These are phyloP conservation scores for Malassezia cuniculi DNA, from an alignment of 1,284 basidiomycete species.

Conservation along the genomic window DNA sequence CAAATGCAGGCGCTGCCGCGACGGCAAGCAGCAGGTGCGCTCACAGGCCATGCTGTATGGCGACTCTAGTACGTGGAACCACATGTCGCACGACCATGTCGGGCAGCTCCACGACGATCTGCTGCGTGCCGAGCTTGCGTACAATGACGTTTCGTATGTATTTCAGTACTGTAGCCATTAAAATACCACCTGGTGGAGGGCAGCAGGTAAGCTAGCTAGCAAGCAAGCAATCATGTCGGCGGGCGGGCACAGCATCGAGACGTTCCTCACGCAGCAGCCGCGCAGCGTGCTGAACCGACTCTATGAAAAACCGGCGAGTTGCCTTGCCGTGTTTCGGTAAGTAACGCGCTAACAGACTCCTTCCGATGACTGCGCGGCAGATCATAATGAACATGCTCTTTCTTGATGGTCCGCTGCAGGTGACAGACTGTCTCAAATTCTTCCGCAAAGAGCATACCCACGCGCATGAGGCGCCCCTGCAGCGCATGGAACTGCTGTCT, in stretches of 20 bases:
- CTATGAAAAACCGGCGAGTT: constrained; percentile 78
- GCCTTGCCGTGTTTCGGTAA: constrained; percentile 82
- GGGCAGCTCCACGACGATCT: constrained; percentile 89
- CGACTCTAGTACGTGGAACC: constrained; percentile 99
- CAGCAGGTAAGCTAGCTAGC: too few relatives aligned
- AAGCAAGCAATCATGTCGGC: constrained; percentile 1
- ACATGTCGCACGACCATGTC: constrained; percentile 76
- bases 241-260: constrained; percentile 42
- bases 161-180: constrained; percentile 46
- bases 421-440: constrained; percentile 67
- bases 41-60: constrained; percentile 80
- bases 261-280: constrained; percentile 74
- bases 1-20: constrained; percentile 88
- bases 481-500: constrained; percentile 15
- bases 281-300: constrained; percentile 69
- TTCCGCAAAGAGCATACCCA: constrained; percentile 51
- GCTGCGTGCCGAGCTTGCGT: constrained; percentile 71
- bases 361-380: constrained; percentile 75
- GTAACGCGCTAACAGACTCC: constrained; percentile 51
- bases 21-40: constrained; percentile 72
- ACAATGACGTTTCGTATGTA: constrained; percentile 57
- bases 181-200: too few relatives aligned
- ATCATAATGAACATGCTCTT: constrained; percentile 82
- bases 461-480: constrained; percentile 21
- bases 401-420: constrained; percentile 64